Conservation (phyloP, 768 basidiomycete species). For the Filobasidium wieringae region DNA sequence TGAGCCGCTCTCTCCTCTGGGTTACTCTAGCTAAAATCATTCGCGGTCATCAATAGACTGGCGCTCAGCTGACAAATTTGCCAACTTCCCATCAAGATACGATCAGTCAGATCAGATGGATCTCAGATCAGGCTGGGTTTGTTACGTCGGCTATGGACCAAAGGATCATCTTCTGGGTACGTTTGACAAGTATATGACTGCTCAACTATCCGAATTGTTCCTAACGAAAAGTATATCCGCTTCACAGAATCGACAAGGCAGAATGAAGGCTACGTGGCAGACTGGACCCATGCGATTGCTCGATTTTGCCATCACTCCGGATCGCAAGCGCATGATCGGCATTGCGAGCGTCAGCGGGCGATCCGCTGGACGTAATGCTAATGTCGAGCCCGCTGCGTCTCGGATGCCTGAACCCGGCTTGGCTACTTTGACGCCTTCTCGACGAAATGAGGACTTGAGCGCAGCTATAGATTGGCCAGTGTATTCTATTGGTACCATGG, state of each 20-base stretch:
- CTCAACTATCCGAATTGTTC: too few relatives aligned
- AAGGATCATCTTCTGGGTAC: slow-evolving; percentile 62
- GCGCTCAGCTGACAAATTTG: not conserved
- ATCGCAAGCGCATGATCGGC: slow-evolving; percentile 70
- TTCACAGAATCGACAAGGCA: slow-evolving; percentile 61
- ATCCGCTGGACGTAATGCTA: slow-evolving; percentile 17
- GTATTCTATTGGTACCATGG: slow-evolving; percentile 18
- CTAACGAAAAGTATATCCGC: not conserved
- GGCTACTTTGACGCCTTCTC: slow-evolving; percentile 6
- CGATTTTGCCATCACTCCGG: slow-evolving; percentile 76
- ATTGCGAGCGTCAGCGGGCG: slow-evolving; percentile 46
- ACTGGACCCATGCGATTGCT: slow-evolving; percentile 65
- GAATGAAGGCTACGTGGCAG: slow-evolving; percentile 57
- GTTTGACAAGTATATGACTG: too few relatives aligned
- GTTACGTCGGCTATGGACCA: slow-evolving; percentile 39
- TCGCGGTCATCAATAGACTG: slow-evolving; percentile 47
- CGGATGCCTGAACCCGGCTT: slow-evolving; percentile 3
- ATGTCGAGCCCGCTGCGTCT: slow-evolving; percentile 27
- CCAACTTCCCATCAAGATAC: slow-evolving; percentile 53
- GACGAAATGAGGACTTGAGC: slow-evolving; percentile 5
- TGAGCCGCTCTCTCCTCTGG: slow-evolving; percentile 3
- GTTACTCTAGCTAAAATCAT: slow-evolving; percentile 40
- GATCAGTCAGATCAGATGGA: slow-evolving; percentile 75
- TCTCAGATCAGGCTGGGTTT: slow-evolving; percentile 79
- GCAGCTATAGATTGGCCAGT: not conserved